Percentiles rank a stretch among this genome's conserved stretches.
These are phyloP conservation scores for Climacium dendroides DNA, from an alignment of 225 moss, liverwort and hornwort genomes.

Conservation along the genomic window DNA sequence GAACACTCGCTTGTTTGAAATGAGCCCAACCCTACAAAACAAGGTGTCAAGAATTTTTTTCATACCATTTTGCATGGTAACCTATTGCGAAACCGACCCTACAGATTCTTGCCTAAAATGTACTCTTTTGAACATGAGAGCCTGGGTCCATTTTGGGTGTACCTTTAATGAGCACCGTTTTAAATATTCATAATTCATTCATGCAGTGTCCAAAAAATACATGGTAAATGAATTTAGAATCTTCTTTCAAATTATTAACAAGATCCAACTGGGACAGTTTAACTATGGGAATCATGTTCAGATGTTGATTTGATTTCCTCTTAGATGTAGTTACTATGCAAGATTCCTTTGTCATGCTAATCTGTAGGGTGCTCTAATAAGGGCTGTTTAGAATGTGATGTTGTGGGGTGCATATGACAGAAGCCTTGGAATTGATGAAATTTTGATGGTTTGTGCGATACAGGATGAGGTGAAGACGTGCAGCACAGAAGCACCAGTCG, in stretches of 20 bases:
- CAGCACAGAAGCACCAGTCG: constrained; percentile 17
- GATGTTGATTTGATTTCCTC: background rate
- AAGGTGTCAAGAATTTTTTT: background rate
- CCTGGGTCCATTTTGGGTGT: background rate
- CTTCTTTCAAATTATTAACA: background rate
- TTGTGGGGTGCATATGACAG: background rate
- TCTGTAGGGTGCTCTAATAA: background rate
- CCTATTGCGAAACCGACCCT: background rate
- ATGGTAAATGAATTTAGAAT: background rate
- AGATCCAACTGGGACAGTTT: background rate
- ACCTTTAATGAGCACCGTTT: background rate
- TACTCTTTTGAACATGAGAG: background rate
- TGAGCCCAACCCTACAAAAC: background rate
- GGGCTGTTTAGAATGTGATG: background rate
- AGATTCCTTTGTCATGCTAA: background rate
- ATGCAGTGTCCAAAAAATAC: background rate
- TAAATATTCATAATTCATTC: background rate
- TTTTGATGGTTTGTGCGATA: background rate
- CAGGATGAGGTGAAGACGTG: constrained; percentile 30
- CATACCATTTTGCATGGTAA: background rate
- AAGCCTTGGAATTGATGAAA: background rate
- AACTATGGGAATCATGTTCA: background rate
- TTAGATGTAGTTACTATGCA: background rate
- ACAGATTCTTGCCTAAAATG: background rate
- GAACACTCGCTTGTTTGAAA: background rate